Evolutionary conservation across 192 early-diverging fungal species (phyloP), one percentile per base, ranked within the genome.

Genomic region (Gaertneriomyces semiglobifer): DNA sequence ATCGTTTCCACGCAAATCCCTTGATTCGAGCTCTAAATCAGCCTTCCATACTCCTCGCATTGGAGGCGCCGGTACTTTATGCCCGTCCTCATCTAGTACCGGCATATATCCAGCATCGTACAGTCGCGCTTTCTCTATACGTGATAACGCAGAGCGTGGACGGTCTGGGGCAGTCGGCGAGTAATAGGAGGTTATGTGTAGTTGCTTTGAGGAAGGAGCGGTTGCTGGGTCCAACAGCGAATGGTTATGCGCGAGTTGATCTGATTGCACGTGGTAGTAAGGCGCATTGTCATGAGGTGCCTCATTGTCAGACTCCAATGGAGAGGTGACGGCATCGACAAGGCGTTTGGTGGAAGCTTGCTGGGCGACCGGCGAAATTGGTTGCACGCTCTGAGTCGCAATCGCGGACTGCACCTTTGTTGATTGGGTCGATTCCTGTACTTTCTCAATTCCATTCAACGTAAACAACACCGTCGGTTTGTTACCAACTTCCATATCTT

Each of bases 31-130:
- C 12, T 70, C 58, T 39, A 71, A 43, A 54, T 74, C 57, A 6
- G 63, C 33, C 25, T 47, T 10, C 6, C 66, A 33, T 33, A 33
- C 25, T 33, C 25, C 33, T 0, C 59, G 45, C 25, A 6, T 18
- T 20, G 50, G 20, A n/a, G 20, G n/a, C 6, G 20, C 20, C n/a
- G 6, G n/a, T 40, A 6, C 39, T 40, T 60, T 65, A 6, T 50
- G 38, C 4, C 75, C 79, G 6, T 57, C 52, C 0, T 76, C 71
- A 51, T 81, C 72, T 12, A 74, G 20, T 10, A 60, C 59, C 16
- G 66, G 9, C 44, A 41, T 44, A 60, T 74, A 77, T 10, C 79
- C 79, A n/a, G 79, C 79, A 25, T 77, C 73, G 2, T 57, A 65
- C 48, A 81, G 45, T 25, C 79, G 60, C 0, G 79, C 72, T 11